A percentile compares a stretch with the other conserved stretches of the same genome.
Evolutionary conservation across 805 yeast genomes (phyloP).

Genomic region (Hanseniaspora meyeri): DNA sequence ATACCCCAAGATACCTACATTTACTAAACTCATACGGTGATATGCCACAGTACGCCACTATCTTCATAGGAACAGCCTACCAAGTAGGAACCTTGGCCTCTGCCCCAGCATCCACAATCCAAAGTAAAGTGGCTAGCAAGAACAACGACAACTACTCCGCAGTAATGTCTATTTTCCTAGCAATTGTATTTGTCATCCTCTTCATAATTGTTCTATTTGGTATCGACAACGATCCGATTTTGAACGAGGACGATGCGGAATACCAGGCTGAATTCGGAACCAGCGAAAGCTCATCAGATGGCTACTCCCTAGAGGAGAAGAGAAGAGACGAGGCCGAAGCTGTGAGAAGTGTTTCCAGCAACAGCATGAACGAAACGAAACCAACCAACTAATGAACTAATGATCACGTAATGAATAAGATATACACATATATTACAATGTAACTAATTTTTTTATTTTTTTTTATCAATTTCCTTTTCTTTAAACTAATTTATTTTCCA

Average conservation of each 20-base stretch:
- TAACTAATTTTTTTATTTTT: too few species aligned
- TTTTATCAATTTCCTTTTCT: too few species aligned
- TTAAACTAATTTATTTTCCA: too few species aligned
- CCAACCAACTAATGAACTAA: background rate
- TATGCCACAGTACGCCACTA: slow-evolving; percentile 37
- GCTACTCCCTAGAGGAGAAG: background rate
- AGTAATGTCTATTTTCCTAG: slow-evolving; percentile 57
- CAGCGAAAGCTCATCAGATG: background rate
- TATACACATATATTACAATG: too few species aligned
- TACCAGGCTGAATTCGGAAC: background rate
- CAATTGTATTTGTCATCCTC: slow-evolving; percentile 46
- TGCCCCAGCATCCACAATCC: slow-evolving; percentile 58
- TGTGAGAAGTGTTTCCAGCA: slow-evolving; percentile 1
- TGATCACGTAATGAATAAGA: too few species aligned
- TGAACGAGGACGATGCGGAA: slow-evolving; percentile 2
- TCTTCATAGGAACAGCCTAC: slow-evolving; percentile 51
- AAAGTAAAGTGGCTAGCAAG: slow-evolving; percentile 44
- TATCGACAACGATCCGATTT: slow-evolving; percentile 37
- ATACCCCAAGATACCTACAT: slow-evolving; percentile 47
- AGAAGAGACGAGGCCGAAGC: background rate
- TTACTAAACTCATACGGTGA: slow-evolving; percentile 46
- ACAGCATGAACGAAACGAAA: background rate
- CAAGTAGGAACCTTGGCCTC: slow-evolving; percentile 59
- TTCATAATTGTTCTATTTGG: slow-evolving; percentile 42
- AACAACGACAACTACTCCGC: slow-evolving; percentile 40